Percentiles rank a stretch among this genome's conserved stretches.
phyloP scores from a whole-genome alignment of 2,329 filamentous ascomycete species.

The Paecilomyces niveus region DNA sequence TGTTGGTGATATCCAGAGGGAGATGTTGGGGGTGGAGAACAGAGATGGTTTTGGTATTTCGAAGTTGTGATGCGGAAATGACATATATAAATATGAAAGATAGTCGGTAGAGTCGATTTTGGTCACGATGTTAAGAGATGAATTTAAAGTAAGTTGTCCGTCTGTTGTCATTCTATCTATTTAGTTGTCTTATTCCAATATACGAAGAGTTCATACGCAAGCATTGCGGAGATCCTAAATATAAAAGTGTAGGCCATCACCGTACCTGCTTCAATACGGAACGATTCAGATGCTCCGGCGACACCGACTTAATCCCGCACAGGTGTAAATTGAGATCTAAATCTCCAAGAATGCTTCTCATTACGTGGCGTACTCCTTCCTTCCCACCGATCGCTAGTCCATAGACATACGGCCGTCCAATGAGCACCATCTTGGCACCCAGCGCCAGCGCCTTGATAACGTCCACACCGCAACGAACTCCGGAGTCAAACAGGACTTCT shows the following conservation, averaged over 20 bases:
- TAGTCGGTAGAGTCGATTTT: not conserved
- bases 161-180: not conserved
- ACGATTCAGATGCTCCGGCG: constrained; percentile 8
- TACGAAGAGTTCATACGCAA: not conserved
- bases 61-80: constrained; percentile 3
- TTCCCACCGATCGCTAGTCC: constrained; percentile 49
- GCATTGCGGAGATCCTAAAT: not conserved
- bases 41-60: constrained; percentile 12
- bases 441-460: constrained; percentile 52
- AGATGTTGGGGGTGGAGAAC: constrained; percentile 10
- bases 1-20: constrained; percentile 11
- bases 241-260: not conserved
- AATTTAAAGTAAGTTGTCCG: too few species aligned
- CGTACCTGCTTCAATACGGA: not conserved
- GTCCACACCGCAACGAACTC: constrained; percentile 50
- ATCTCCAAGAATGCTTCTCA: constrained; percentile 24
- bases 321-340: constrained; percentile 18
- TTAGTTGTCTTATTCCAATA: not conserved
- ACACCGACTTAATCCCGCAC: constrained; percentile 6
- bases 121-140: not conserved
- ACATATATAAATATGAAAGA: not conserved
- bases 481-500: constrained; percentile 38
- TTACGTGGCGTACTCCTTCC: constrained; percentile 31
- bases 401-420: constrained; percentile 47
- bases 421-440: constrained; percentile 45